Evolutionary conservation across 129 eudicot genomes (phyloP).

Genomic region (carrot (Daucus carota)): DH1_v3.0 NC_030382.2:42451001-42451500

Average conservation of each 20-base stretch:
- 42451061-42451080: not conserved
- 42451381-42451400: too few relatives aligned
- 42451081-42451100: not conserved
- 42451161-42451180: conserved; percentile 7
- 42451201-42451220: conserved; percentile 2
- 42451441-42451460: too few relatives aligned
- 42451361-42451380: too few relatives aligned
- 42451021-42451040: not conserved
- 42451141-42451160: not conserved
- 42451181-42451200: conserved; percentile 4
- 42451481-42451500: too few relatives aligned
- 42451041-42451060: not conserved
- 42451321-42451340: not conserved
- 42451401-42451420: too few relatives aligned
- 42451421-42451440: too few relatives aligned
- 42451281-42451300: conserved; percentile 7
- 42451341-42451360: too few relatives aligned
- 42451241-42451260: not conserved
- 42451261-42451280: not conserved
- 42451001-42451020: conserved; percentile 1
- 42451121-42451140: not conserved
- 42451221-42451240: not conserved
- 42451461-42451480: too few relatives aligned
- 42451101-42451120: not conserved
- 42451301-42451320: not conserved